Evolutionary conservation across 2,329 filamentous ascomycete species (phyloP), one percentile per base, ranked within the genome.

Genomic region (Fusarium gaditjirri): DNA sequence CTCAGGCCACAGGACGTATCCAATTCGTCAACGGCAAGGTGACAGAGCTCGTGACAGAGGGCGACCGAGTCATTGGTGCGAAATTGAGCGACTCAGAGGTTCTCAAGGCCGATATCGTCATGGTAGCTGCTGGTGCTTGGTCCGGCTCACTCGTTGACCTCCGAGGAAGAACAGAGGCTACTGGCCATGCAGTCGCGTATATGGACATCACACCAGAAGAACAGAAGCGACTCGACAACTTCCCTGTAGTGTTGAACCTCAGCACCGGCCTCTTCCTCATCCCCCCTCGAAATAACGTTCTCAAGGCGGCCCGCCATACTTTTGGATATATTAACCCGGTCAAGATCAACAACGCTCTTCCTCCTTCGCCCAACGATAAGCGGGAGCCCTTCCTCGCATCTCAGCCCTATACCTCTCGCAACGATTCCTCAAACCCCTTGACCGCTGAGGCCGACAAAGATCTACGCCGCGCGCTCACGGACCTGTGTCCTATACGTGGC

Each of bases 91-190:
- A 80, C 52, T 77, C 78, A 11, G 68, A 57, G 85, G 27, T 84
- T 11, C 68, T 83, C 11, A 83, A 81, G 8, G 93, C 92, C 4
- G 92, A 94, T 65, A 85, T 97, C 12, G 91, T 93, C 38, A 85
- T 98, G 61, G 86, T 97, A 5, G 94, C 95, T 0, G 91, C 94
- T 0, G 95, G 95, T 21, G 94, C 95, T 8, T 98, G 95, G 95
- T 94, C 93, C 5, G 89, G 91, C 5, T 87, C 88, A 3, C 86
- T 98, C 27, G 83, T 98, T 61, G 93, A 97, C 80, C 84, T 98
- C 2, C 86, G 91, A 50, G 93, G 94, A 31, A 89, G 93, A 47
- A 91, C 91, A 42, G 88, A 92, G 71, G 93, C 95, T 5, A 97
- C 94, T 0, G 95, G 94, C 19, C 95, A 98, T 77, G 88, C 89